Evolutionary conservation across 495 filamentous ascomycete genomes (phyloP).

Genomic region (Aspergillus funiculosus): DNA sequence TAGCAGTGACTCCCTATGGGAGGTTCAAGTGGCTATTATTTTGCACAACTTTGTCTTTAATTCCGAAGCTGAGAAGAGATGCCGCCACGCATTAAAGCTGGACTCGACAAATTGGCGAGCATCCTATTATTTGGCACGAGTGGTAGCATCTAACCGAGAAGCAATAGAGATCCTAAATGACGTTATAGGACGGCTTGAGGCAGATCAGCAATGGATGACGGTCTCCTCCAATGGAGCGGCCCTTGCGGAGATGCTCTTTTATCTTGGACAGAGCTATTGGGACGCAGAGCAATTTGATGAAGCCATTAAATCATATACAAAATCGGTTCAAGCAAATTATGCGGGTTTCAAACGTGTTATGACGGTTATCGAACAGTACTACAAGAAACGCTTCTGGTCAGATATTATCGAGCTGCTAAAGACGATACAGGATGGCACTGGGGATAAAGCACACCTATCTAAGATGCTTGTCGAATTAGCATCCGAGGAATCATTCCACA

Average conservation of each 20-base stretch:
- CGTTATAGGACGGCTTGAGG: constrained; percentile 2
- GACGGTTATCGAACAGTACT: constrained; percentile 24
- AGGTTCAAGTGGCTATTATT: constrained; percentile 32
- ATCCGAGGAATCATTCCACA: constrained; percentile 26
- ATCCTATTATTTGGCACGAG: constrained; percentile 27
- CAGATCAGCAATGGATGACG: constrained; percentile 10
- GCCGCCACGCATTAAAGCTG: constrained; percentile 28
- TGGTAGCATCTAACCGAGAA: constrained; percentile 23
- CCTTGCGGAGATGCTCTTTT: constrained; percentile 18
- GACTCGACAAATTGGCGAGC: constrained; percentile 34
- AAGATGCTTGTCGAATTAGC: constrained; percentile 22
- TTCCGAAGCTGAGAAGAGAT: constrained; percentile 15
- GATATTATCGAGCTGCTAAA: constrained; percentile 30
- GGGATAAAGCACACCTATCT: constrained; percentile 13
- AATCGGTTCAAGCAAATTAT: constrained; percentile 7
- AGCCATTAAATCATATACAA: constrained; percentile 11
- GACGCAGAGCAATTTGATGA: constrained; percentile 22
- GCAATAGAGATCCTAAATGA: constrained; percentile 23
- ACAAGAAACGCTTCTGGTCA: constrained; percentile 18
- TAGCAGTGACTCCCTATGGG: constrained; percentile 27
- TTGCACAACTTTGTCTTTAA: constrained; percentile 10
- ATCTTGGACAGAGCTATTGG: constrained; percentile 20
- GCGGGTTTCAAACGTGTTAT: constrained; percentile 17
- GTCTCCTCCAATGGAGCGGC: not conserved
- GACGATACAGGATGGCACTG: constrained; percentile 19